Evolutionary conservation across 768 basidiomycete species (phyloP), one percentile per base, ranked within the genome.

Genomic region (Russula abietina): DNA sequence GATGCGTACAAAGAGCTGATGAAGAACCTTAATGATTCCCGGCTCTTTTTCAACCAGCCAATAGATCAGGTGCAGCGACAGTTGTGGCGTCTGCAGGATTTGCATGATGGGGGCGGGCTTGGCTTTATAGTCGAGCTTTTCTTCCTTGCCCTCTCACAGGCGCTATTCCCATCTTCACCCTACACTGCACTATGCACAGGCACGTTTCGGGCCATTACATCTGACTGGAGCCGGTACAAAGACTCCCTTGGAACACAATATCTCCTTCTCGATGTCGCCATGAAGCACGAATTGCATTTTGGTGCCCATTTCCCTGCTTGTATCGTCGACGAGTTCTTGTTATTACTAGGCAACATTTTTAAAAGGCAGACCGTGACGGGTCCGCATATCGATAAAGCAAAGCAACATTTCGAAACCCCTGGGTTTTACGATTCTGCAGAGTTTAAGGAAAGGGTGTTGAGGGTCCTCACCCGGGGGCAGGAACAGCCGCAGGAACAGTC

Each of bases 81-180:
- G n/a, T 0, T 46, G 28, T 60, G 51, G 38, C 54, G 16, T 10
- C 2, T 41, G 16, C 39, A 55, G 19, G 55, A 30, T n/a, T 16
- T 55, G 8, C 1, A n/a, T 4, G 43, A 33, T 14, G 52, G 52
- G 6, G 24, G 36, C 43, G 59, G 59, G 19, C 52, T 60, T 38
- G 59, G 41, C n/a, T 46, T 60, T 14, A 53, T 17, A n/a, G 32
- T 54, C 22, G 52, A 60, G 24, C 39, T 60, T 11, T 60, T 60
- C 30, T 54, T 60, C 50, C 52, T 54, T 10, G 41, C 32, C 14
- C 43, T 60, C 22, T 26, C 4, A 26, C 59, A 54, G 30, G 17
- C 48, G 1, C 22, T 60, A 24, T 54, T 24, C 17, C 14, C 28
- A 39, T 43, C 52, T 4, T 26, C 59, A 6, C 33, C 59, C n/a